Conservation (phyloP, 1,139 yeast genomes). For the Debaryomycetaceae sp. region DNA sequence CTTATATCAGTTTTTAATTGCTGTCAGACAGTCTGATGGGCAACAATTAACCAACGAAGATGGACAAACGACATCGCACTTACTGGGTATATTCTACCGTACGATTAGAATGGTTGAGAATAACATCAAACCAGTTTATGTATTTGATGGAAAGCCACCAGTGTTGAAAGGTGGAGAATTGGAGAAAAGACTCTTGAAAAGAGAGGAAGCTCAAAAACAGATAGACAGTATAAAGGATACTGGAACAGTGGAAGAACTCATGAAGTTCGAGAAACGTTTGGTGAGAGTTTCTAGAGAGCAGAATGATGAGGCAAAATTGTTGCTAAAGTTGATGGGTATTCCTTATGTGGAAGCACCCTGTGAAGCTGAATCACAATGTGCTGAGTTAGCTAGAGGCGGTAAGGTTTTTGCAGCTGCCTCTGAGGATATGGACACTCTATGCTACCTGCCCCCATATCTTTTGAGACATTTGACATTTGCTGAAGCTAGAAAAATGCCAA, state of each 20-base stretch:
- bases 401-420: constrained; percentile 96
- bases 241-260: constrained; percentile 73
- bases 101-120: constrained; percentile 85
- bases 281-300: constrained; percentile 88
- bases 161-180: constrained; percentile 90
- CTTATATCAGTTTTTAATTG: constrained; percentile 87
- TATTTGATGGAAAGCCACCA: constrained; percentile 95
- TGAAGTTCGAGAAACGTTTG: constrained; percentile 78
- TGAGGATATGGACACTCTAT: constrained; percentile 97
- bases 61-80: constrained; percentile 93
- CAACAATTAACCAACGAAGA: constrained; percentile 81
- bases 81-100: constrained; percentile 93
- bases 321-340: constrained; percentile 86
- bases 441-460: constrained; percentile 81
- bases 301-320: constrained; percentile 85
- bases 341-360: constrained; percentile 94
- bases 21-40: constrained; percentile 97
- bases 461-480: constrained; percentile 89
- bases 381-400: constrained; percentile 82
- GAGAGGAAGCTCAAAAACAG: constrained; percentile 80
- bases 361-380: constrained; percentile 99
- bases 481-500: constrained; percentile 90
- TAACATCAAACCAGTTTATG: constrained; percentile 94
- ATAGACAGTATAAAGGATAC: constrained; percentile 73
- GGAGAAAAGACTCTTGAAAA: constrained; percentile 73